Conservation (phyloP, 2,329 filamentous ascomycete species). For the Pezicula carpinea region DNA sequence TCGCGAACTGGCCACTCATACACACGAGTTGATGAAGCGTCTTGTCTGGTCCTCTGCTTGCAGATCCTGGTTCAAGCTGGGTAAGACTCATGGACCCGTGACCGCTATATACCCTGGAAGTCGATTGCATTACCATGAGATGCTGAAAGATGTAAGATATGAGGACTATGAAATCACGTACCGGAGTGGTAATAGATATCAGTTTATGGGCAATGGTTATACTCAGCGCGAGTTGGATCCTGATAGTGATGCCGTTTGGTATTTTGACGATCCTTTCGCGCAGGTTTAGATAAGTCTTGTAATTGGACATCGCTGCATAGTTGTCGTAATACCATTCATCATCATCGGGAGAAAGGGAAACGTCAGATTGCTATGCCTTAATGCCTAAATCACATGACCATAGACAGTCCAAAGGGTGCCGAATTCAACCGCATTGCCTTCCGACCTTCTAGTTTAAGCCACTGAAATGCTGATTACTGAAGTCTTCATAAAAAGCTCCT, state of each 20-base stretch:
- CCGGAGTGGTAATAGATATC: conserved; percentile 17
- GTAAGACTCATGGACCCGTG: conserved; percentile 14
- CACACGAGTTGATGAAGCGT: conserved; percentile 28
- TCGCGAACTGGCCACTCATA: conserved; percentile 25
- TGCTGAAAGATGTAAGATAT: conserved; percentile 34
- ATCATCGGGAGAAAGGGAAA: no score
- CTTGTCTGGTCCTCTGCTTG: conserved; percentile 21
- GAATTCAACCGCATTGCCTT: no score
- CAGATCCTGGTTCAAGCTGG: conserved; percentile 23
- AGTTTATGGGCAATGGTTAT: conserved; percentile 36
- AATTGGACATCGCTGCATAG: no score
- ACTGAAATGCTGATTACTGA: no score
- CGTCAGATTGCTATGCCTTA: no score
- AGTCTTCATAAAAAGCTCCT: no score
- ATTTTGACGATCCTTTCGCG: conserved; percentile 22
- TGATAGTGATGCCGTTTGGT: conserved; percentile 35
- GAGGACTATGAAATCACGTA: conserved; percentile 40
- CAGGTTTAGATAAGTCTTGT: conserved; percentile 1
- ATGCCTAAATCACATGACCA: no score
- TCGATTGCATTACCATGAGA: conserved; percentile 42
- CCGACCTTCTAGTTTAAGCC: no score
- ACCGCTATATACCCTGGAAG: conserved; percentile 43
- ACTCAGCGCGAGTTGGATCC: conserved; percentile 35
- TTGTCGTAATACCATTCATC: no score
- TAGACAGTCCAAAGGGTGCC: no score